Conservation (phyloP, 768 basidiomycete genomes). For the Leccinum aurantiacum region DNA sequence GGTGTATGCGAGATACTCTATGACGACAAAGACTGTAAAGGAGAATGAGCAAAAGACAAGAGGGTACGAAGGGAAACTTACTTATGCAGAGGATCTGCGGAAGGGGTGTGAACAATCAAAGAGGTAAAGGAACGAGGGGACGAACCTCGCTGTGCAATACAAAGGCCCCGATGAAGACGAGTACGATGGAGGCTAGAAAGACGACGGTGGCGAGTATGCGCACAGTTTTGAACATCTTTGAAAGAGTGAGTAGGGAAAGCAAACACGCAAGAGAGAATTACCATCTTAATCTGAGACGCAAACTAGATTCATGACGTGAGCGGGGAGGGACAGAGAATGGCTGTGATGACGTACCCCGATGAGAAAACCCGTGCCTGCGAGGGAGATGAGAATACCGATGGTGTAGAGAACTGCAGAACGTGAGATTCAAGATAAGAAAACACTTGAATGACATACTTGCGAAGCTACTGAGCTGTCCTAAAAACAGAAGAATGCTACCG, state of each 20-base stretch:
- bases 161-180: conserved; percentile 87
- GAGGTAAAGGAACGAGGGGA: conserved; percentile 10
- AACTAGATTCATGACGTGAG: conserved; percentile 48
- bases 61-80: conserved; percentile 27
- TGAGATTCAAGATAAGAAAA: not conserved
- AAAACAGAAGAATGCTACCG: conserved; percentile 73
- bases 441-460: conserved; percentile 53
- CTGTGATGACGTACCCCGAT: conserved; percentile 66
- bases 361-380: conserved; percentile 88
- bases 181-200: conserved; percentile 73
- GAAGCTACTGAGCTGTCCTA: conserved; percentile 68
- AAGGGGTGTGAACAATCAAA: not conserved
- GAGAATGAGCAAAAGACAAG: not conserved
- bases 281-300: conserved; percentile 76
- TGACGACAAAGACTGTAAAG: conserved; percentile 76
- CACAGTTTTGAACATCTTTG: conserved; percentile 92
- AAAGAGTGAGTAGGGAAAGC: not conserved
- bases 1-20: conserved; percentile 88
- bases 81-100: conserved; percentile 65
- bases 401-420: conserved; percentile 67
- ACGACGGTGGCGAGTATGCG: conserved; percentile 80
- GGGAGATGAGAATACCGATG: conserved; percentile 76
- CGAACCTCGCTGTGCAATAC: conserved; percentile 66
- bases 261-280: conserved; percentile 31
- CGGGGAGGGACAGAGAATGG: not conserved